A percentile compares a stretch with the other conserved stretches of the same genome.
Conservation (phyloP, 345 rosid genomes). For the Iberis pinnata region DNA sequence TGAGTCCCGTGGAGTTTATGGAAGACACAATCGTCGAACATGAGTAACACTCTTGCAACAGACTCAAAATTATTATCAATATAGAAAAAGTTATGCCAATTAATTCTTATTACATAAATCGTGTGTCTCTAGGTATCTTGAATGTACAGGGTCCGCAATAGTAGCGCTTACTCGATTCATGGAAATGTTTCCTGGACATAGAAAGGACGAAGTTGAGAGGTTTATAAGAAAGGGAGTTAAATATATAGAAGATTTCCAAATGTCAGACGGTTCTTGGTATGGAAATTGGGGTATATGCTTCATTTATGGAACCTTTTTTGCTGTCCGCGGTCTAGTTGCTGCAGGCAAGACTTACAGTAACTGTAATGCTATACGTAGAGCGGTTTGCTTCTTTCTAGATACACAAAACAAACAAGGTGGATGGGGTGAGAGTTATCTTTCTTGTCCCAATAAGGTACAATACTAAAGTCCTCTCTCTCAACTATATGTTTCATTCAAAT, state of each 20-base stretch:
- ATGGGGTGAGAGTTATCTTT: slow-evolving; percentile 48
- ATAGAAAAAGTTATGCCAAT: no score
- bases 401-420: slow-evolving; percentile 40
- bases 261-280: slow-evolving; percentile 10
- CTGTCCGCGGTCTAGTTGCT: slow-evolving; percentile 28
- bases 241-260: neutral
- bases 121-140: neutral
- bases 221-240: neutral
- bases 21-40: slow-evolving; percentile 38
- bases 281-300: slow-evolving; percentile 38
- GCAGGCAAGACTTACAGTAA: slow-evolving; percentile 30
- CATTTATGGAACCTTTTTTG: slow-evolving; percentile 31
- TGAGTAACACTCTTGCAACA: neutral
- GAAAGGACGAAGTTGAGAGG: neutral
- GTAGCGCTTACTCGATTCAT: neutral
- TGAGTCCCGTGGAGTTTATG: slow-evolving; percentile 42
- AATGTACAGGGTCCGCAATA: neutral
- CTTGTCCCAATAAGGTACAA: slow-evolving; percentile 40
- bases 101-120: no score
- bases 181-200: neutral
- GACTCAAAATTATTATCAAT: neutral
- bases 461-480: no score
- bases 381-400: slow-evolving; percentile 32
- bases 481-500: no score
- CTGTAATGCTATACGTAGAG: slow-evolving; percentile 29